These are phyloP conservation scores for Tuber magnatum DNA, from an alignment of 495 filamentous ascomycete species.

Conservation along the genomic window DNA sequence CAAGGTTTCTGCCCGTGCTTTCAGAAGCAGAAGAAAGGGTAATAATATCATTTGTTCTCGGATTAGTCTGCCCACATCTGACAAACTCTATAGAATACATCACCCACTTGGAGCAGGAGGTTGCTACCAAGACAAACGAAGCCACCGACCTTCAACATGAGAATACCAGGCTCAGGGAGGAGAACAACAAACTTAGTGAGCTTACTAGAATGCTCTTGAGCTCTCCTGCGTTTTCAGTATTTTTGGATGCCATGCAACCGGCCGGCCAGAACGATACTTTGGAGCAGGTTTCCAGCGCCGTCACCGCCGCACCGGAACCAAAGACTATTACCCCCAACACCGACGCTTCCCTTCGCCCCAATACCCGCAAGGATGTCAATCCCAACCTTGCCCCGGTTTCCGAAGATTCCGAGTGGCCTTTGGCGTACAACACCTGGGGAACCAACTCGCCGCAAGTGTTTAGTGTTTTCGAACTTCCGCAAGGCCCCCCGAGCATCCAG, in stretches of 20 bases:
- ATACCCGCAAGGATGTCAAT: constrained; percentile 57
- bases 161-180: constrained; percentile 32
- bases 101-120: constrained; percentile 59
- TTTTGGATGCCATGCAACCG: constrained; percentile 59
- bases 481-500: constrained; percentile 55
- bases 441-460: constrained; percentile 71
- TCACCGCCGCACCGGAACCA: constrained; percentile 26
- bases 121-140: constrained; percentile 34
- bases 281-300: constrained; percentile 32
- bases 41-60: constrained; percentile 44
- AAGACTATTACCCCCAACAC: constrained; percentile 8
- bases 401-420: constrained; percentile 35
- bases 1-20: constrained; percentile 95
- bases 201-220: constrained; percentile 75
- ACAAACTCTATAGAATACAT: constrained; percentile 70
- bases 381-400: constrained; percentile 47
- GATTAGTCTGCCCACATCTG: constrained; percentile 33
- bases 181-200: constrained; percentile 36
- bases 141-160: constrained; percentile 34
- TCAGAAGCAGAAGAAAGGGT: constrained; percentile 95
- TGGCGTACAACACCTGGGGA: constrained; percentile 40
- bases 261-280: constrained; percentile 44
- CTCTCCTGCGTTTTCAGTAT: constrained; percentile 77
- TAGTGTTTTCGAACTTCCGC: constrained; percentile 67
- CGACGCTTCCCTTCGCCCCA: constrained; percentile 32